Base-by-base conservation (phyloP, 148 eudicot genomes). In the Agrostemma githago region DNA sequence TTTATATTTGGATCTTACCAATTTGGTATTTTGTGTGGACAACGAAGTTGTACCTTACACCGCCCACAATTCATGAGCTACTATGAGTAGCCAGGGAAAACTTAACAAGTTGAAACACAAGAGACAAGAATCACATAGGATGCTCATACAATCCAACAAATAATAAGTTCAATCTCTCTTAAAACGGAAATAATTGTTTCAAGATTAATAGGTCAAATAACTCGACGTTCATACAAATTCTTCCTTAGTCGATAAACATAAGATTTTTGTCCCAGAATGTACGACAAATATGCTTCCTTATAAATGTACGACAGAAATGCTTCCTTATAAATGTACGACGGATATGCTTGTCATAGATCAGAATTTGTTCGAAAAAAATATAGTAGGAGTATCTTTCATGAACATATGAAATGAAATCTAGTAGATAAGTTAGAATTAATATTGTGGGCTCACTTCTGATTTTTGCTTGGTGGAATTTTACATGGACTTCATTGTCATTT, bases 41-140 rank as follows among this genome's bases (percentile, higher is more conserved):
- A 74, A 74, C 5, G 42, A 70, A 51, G 12, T 70, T 53, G 61
- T n/a, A n/a, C 68, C 48, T 15, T 20, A 62, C 73, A 65, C 76
- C 77, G 70, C 77, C 80, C 65, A 46, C 81, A 74, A 79, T 79
- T 48, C 39, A 41, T 38, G 21, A 5, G 6, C 12, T 16, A 46
- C 14, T 44, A 34, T 6, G 34, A 26, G 34, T 26, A 26, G 34
- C 34, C 38, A 46, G 20, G 43, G 40, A 41, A 2, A 68, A 48
- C 65, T 57, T 66, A 12, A 11, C 42, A 75, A 72, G 70, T 60
- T 80, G 72, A 59, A 62, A 15, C 40, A 66, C 65, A 59, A 26
- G 62, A 68, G 83, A 80, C 83, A 80, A 80, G 77, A 73, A 72
- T 80, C 80, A 80, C 83, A 80, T 80, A 60, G 80, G 83, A 80